phyloP scores from a whole-genome alignment of 1,284 basidiomycete species.

The Moniliophthora roreri region DNA sequence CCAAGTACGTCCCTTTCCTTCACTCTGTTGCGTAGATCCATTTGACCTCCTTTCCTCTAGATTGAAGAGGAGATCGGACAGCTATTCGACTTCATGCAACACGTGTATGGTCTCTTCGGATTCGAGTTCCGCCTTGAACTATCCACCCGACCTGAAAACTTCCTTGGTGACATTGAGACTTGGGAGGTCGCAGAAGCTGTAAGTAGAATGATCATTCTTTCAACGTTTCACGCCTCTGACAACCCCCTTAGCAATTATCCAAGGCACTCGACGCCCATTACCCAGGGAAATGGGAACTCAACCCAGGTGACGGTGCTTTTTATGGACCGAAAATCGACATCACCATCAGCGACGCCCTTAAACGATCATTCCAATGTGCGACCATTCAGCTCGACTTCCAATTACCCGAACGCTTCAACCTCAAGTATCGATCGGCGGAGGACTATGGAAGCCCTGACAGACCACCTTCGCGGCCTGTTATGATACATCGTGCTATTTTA shows the following conservation, averaged over 20 bases:
- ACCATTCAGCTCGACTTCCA: conserved; percentile 99
- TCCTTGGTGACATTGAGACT: conserved; percentile 85
- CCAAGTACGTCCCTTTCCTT: conserved; percentile 53
- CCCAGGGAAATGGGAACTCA: conserved; percentile 90
- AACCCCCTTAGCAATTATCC: conserved; percentile 68
- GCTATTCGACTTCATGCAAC: conserved; percentile 94
- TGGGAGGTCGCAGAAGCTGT: conserved; percentile 90
- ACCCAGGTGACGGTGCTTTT: conserved; percentile 97
- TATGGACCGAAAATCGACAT: conserved; percentile 99
- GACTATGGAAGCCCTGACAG: conserved; percentile 58
- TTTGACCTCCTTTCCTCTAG: conserved; percentile 36
- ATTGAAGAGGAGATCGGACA: conserved; percentile 86
- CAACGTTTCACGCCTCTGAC: conserved; percentile 1
- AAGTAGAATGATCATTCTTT: conserved; percentile 19
- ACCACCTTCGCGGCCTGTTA: conserved; percentile 82
- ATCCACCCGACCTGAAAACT: conserved; percentile 96
- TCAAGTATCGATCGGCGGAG: conserved; percentile 85
- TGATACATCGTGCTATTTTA: conserved; percentile 97
- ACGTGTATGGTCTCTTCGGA: conserved; percentile 95
- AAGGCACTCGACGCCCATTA: conserved; percentile 86
- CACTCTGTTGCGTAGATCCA: conserved; percentile 1
- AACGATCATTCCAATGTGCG: conserved; percentile 95
- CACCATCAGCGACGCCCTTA: conserved; percentile 91
- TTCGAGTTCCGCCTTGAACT: conserved; percentile 96
- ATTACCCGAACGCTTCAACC: conserved; percentile 96